phyloP scores from a whole-genome alignment of 371 early-diverging fungal genomes.

The Entomophthora muscae region DNA sequence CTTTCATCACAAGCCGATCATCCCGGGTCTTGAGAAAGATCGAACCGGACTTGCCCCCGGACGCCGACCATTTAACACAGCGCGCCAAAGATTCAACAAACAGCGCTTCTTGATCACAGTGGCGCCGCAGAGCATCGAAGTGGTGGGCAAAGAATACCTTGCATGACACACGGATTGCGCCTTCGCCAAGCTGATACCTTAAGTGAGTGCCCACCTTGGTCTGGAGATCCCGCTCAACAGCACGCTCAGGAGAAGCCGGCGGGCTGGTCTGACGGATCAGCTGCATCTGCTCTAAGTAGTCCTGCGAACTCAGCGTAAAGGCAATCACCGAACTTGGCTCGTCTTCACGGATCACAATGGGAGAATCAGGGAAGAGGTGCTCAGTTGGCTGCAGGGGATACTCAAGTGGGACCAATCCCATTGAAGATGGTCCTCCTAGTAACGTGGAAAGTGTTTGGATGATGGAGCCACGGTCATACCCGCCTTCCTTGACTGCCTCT shows the following conservation, averaged over 20 bases:
- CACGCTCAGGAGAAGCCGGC: not conserved
- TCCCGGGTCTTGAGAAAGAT: conserved; percentile 83
- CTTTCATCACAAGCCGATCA: conserved; percentile 81
- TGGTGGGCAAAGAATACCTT: conserved; percentile 84
- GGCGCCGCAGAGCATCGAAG: conserved; percentile 72
- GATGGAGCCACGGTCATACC: conserved; percentile 21
- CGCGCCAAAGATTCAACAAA: conserved; percentile 71
- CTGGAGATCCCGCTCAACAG: conserved; percentile 31
- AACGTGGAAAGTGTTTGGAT: conserved; percentile 60
- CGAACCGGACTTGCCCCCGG: conserved; percentile 83
- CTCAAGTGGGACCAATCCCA: conserved; percentile 44
- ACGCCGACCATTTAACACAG: conserved; percentile 62
- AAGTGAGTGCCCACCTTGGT: conserved; percentile 38
- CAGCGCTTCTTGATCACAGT: conserved; percentile 63
- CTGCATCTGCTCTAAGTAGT: conserved; percentile 1
- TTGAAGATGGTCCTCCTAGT: conserved; percentile 32
- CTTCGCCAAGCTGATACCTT: conserved; percentile 50
- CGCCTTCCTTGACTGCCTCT: not conserved
- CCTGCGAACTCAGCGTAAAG: conserved; percentile 38
- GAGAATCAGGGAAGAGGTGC: conserved; percentile 68
- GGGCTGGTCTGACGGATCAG: conserved; percentile 11
- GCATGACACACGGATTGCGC: conserved; percentile 58
- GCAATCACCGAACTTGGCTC: conserved; percentile 90
- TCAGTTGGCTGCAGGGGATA: conserved; percentile 67
- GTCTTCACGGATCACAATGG: conserved; percentile 71